Evolutionary conservation across 495 filamentous ascomycete species (phyloP), one percentile per base, ranked within the genome.

Genomic region (Aspergillus coremiiformis): DNA sequence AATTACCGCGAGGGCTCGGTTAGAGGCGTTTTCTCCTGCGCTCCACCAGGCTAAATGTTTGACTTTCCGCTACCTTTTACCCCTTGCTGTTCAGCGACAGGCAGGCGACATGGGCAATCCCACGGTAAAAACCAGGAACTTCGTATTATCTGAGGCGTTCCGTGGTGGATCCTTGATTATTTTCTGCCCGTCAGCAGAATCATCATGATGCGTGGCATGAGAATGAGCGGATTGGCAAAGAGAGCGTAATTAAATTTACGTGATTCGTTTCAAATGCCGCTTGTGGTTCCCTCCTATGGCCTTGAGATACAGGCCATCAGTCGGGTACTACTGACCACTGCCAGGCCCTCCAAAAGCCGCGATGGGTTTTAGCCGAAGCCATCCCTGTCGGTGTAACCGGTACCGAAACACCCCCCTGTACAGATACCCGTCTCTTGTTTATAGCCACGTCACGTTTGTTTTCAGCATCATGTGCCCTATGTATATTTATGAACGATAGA

Each of bases 21-120:
- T 24, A 61, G 67, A 15, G 66, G 72, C 9, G 72, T 75, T 20
- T 79, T 76, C 57, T 72, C 66, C 26, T 79, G 76, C 51, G 53
- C 49, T 8, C 37, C 37, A 20, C 37, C 37, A 15, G 32, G 4
- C 19, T 41, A 41, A 17, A 11, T 2, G 5, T 20, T 41, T 35
- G 32, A 35, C 32, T 35, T 35, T 21, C 37, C 15, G 6, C 19
- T 41, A 41, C 15, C 37, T 19, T 7, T 21, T 41, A 41, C 19
- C 19, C 37, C 19, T 21, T 41, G 5, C 19, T 6, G 37, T 21
- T 41, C 37, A 2, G 7, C 37, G 37, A 21, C 37, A 6, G 5
- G 37, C 32, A 17, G 37, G 37, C 37, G 19, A 41, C 10, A 17
- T 7, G 19, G n/a, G 1, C 21, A 11, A 19, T 41, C 37, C 37